Conservation (phyloP, 2,329 filamentous ascomycete species). For the Arthrobotrys sinensis region DNA sequence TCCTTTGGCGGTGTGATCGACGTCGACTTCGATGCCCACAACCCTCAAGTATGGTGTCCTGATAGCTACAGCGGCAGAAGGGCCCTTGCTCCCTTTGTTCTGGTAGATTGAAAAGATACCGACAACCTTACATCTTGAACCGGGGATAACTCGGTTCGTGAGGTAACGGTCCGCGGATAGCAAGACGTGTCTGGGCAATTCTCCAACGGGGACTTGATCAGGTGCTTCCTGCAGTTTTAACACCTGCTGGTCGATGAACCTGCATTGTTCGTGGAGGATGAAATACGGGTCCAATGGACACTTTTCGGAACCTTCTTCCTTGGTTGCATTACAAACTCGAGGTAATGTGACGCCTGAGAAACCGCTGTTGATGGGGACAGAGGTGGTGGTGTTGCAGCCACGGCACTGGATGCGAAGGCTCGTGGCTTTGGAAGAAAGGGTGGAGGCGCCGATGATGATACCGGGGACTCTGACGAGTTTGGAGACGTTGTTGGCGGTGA, state of each 20-base stretch:
- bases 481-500: constrained; percentile 92
- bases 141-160: constrained; percentile 94
- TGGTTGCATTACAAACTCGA: constrained; percentile 78
- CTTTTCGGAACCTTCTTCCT: constrained; percentile 76
- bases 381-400: constrained; percentile 81
- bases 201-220: constrained; percentile 96
- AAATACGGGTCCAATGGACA: constrained; percentile 97
- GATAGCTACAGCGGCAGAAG: constrained; percentile 89
- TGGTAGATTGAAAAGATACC: constrained; percentile 99
- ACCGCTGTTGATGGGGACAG: constrained; percentile 82
- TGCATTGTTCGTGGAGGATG: constrained; percentile 91
- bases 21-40: constrained; percentile 90
- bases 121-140: constrained; percentile 93
- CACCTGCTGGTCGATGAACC: constrained; percentile 97
- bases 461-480: constrained; percentile 96
- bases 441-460: constrained; percentile 97
- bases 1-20: constrained; percentile 90
- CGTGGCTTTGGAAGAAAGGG: constrained; percentile 95
- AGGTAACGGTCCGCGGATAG: constrained; percentile 97
- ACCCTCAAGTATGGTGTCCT: constrained; percentile 94
- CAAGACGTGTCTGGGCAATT: constrained; percentile 92
- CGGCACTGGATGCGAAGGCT: constrained; percentile 88
- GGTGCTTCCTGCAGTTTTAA: constrained; percentile 98
- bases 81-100: constrained; percentile 86
- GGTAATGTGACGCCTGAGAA: constrained; percentile 91